Conservation (phyloP, 148 eudicot species). For the Arctostaphylos glauca region DNA sequence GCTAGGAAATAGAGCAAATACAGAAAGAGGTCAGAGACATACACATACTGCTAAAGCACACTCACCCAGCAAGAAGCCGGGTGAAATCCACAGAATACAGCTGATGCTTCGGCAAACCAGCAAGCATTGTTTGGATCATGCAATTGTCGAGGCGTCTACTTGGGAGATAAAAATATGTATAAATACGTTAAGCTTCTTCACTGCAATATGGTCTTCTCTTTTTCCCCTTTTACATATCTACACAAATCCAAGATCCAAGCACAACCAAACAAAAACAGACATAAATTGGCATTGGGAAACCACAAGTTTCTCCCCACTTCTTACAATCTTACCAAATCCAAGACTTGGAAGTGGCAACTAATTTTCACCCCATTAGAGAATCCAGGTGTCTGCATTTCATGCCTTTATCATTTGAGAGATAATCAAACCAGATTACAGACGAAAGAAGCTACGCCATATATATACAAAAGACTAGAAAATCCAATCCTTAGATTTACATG, state of each 20-base stretch:
- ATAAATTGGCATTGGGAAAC: background rate
- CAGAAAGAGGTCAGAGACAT: background rate
- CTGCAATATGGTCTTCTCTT: background rate
- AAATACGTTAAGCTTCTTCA: background rate
- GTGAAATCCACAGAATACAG: background rate
- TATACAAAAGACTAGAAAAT: background rate
- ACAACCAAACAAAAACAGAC: background rate
- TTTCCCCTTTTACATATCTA: background rate
- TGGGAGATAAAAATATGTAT: background rate
- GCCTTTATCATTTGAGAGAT: background rate
- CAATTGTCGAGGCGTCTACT: background rate
- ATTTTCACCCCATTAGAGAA: background rate
- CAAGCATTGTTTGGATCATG: background rate
- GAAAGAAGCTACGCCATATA: background rate
- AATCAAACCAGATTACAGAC: background rate
- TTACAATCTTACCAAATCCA: background rate
- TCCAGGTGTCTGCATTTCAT: background rate
- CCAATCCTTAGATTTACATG: constrained; percentile 5
- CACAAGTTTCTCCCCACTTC: background rate
- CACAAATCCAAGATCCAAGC: background rate
- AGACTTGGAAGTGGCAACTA: background rate
- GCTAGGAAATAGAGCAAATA: background rate
- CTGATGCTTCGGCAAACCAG: background rate
- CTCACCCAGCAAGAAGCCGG: background rate
- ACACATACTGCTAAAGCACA: background rate